phyloP scores from a whole-genome alignment of 2,329 filamentous ascomycete species.

The Penicillium concentricum region DNA sequence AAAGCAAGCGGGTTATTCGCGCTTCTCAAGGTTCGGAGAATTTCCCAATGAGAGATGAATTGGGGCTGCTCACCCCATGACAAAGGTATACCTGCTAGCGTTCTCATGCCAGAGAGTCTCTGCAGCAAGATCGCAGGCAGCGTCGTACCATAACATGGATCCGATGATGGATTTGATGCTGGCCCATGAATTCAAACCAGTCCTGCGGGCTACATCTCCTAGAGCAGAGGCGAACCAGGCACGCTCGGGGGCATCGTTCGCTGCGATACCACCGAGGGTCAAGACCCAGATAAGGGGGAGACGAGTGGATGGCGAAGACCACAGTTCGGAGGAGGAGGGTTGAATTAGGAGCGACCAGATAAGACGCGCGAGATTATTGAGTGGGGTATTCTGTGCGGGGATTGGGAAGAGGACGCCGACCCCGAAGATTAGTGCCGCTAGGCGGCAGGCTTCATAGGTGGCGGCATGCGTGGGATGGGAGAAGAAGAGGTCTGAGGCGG shows the following conservation, averaged over 20 bases:
- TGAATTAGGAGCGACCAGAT: slow-evolving; percentile 28
- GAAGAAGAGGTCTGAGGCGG: slow-evolving; percentile 24
- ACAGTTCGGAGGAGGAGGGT: slow-evolving; percentile 22
- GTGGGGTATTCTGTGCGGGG: slow-evolving; percentile 38
- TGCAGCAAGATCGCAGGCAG: slow-evolving; percentile 34
- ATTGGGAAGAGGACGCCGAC: slow-evolving; percentile 43
- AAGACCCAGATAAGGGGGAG: slow-evolving; percentile 38
- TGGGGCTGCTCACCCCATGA: not conserved
- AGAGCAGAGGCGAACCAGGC: slow-evolving; percentile 35
- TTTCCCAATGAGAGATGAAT: not conserved
- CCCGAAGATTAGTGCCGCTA: slow-evolving; percentile 38
- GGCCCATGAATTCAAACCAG: slow-evolving; percentile 26
- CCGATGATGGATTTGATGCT: slow-evolving; percentile 26
- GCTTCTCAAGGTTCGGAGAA: not conserved
- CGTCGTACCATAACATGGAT: slow-evolving; percentile 37
- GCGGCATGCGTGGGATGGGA: slow-evolving; percentile 21
- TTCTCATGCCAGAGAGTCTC: slow-evolving; percentile 30
- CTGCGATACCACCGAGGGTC: slow-evolving; percentile 40
- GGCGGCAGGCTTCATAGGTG: slow-evolving; percentile 37
- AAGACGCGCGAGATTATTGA: slow-evolving; percentile 28
- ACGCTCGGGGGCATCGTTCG: slow-evolving; percentile 30
- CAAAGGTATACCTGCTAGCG: not conserved
- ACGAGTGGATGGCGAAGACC: slow-evolving; percentile 26
- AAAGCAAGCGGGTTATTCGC: not conserved
- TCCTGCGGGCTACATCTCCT: slow-evolving; percentile 17